Evolutionary conservation across 768 basidiomycete genomes (phyloP).

Genomic region (Agaricus bisporus): DNA sequence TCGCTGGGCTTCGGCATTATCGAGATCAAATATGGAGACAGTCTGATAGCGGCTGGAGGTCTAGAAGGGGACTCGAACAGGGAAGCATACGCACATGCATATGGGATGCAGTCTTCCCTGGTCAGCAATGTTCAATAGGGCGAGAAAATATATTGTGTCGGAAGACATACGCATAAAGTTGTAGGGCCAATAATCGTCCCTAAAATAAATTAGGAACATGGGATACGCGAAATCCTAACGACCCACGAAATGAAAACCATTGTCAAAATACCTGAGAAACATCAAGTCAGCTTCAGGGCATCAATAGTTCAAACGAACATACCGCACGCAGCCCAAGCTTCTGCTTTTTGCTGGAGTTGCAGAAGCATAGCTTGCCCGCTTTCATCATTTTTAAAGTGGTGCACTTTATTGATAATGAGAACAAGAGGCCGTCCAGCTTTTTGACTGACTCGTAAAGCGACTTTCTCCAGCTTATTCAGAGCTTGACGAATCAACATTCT

Average conservation of each 20-base stretch:
- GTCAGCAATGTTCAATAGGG: slow-evolving; percentile 3
- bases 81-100: slow-evolving; percentile 7
- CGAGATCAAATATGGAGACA: background rate
- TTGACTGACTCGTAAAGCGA: slow-evolving; percentile 60
- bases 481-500: slow-evolving; percentile 29
- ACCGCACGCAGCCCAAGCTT: slow-evolving; percentile 82
- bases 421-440: slow-evolving; percentile 64
- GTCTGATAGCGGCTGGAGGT: background rate
- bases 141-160: slow-evolving; percentile 4
- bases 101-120: slow-evolving; percentile 64
- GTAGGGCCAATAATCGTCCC: slow-evolving; percentile 85
- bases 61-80: background rate
- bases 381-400: slow-evolving; percentile 71
- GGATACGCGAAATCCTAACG: slow-evolving; percentile 5
- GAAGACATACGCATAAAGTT: slow-evolving; percentile 49
- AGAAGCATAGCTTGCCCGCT: slow-evolving; percentile 74
- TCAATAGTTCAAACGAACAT: slow-evolving; percentile 15
- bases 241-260: slow-evolving; percentile 73
- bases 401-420: slow-evolving; percentile 76
- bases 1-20: background rate
- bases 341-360: slow-evolving; percentile 81
- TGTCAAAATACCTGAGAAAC: slow-evolving; percentile 56
- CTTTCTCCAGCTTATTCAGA: slow-evolving; percentile 80
- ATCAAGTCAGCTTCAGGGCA: background rate
- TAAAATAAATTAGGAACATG: slow-evolving; percentile 22